A percentile compares a stretch with the other conserved stretches of the same genome.
Evolutionary conservation across 257 asterid species (phyloP).

Genomic region (Penstemon newberryi): DNA sequence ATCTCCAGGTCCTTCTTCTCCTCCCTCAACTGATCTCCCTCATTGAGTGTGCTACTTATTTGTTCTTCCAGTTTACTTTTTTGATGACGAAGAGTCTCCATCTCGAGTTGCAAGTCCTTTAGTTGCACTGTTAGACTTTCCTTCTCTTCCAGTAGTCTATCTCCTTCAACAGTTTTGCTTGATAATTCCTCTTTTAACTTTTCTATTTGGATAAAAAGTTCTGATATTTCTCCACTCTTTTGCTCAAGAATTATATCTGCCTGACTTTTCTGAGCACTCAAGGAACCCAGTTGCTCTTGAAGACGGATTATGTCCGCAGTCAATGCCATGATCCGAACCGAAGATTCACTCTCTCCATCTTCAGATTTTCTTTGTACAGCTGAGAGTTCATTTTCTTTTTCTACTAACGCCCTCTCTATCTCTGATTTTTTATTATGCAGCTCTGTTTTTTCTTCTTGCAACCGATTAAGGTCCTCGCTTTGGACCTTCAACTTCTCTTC

Average conservation of each 20-base stretch:
- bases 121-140: slow-evolving; percentile 31
- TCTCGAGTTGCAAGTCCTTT: slow-evolving; percentile 42
- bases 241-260: slow-evolving; percentile 42
- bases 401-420: slow-evolving; percentile 42
- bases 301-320: slow-evolving; percentile 39
- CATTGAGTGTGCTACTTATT: slow-evolving; percentile 28
- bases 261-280: slow-evolving; percentile 45
- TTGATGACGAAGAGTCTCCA: slow-evolving; percentile 35
- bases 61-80: slow-evolving; percentile 43
- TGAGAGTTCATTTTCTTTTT: slow-evolving; percentile 48
- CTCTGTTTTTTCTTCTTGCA: slow-evolving; percentile 36
- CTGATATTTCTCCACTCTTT: slow-evolving; percentile 50
- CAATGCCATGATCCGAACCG: slow-evolving; percentile 33
- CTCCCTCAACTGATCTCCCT: slow-evolving; percentile 44
- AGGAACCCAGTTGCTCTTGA: slow-evolving; percentile 43
- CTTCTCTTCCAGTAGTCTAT: slow-evolving; percentile 43
- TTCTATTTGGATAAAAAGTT: slow-evolving; percentile 40
- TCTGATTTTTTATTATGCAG: slow-evolving; percentile 34
- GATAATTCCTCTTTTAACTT: slow-evolving; percentile 51
- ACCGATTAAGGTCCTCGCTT: slow-evolving; percentile 37
- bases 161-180: slow-evolving; percentile 35
- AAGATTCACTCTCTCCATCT: slow-evolving; percentile 49
- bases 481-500: slow-evolving; percentile 53
- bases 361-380: slow-evolving; percentile 36
- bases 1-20: slow-evolving; percentile 46